Percentiles rank a stretch among this genome's conserved stretches.
Conservation (phyloP, 192 early-diverging fungal genomes). For the Gonapodya sp. region DNA sequence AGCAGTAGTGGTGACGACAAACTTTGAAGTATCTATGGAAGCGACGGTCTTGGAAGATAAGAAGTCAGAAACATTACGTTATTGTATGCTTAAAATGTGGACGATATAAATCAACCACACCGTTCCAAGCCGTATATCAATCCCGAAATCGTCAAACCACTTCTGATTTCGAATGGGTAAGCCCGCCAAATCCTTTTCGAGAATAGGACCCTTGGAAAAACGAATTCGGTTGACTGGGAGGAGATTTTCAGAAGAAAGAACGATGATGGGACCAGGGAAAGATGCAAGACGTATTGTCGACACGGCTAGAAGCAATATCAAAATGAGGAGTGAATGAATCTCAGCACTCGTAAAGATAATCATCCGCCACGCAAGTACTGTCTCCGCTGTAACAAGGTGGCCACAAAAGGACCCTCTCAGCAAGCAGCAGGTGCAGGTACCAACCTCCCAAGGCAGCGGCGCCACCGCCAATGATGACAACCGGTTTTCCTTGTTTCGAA, state of each 20-base stretch:
- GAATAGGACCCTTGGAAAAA: neutral
- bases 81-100: neutral
- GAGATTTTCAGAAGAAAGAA: neutral
- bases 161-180: neutral
- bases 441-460: neutral
- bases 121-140: neutral
- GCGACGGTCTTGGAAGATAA: neutral
- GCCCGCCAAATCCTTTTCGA: neutral
- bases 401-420: neutral
- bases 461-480: neutral
- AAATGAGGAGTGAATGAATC: too few relatives aligned
- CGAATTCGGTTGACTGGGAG: neutral
- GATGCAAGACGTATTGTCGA: neutral
- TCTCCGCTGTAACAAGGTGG: neutral
- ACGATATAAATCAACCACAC: neutral
- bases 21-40: neutral
- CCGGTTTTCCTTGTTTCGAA: neutral
- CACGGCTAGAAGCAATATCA: too few relatives aligned
- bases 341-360: too few relatives aligned
- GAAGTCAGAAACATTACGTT: neutral
- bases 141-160: neutral
- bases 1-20: neutral
- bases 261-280: neutral
- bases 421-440: too few relatives aligned
- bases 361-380: too few relatives aligned